Conservation (phyloP, 352 stramenopile species). For the Phytopythium vexans region DNA sequence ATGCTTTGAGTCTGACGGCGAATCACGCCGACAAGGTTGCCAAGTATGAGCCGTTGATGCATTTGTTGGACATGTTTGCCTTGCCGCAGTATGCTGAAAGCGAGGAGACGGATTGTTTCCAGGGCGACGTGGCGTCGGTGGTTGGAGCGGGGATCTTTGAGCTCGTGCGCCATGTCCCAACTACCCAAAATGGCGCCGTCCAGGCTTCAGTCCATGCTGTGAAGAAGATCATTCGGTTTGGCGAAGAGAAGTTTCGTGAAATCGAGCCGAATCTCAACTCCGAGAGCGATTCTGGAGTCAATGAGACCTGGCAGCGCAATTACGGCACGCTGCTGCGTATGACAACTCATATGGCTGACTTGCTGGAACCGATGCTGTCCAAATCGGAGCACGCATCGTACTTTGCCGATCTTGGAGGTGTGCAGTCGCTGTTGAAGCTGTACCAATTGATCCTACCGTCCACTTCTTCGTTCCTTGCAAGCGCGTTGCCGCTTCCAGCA, state of each 20-base stretch:
- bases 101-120: slow-evolving; percentile 84
- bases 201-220: slow-evolving; percentile 87
- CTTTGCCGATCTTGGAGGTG: slow-evolving; percentile 90
- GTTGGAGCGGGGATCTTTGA: slow-evolving; percentile 95
- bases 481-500: slow-evolving; percentile 21
- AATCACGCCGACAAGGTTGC: slow-evolving; percentile 88
- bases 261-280: slow-evolving; percentile 3
- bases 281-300: background rate
- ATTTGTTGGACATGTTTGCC: slow-evolving; percentile 91
- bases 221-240: slow-evolving; percentile 87
- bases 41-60: slow-evolving; percentile 87
- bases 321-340: slow-evolving; percentile 57
- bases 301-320: slow-evolving; percentile 1
- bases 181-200: slow-evolving; percentile 83
- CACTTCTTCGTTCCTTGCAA: slow-evolving; percentile 77
- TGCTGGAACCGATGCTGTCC: slow-evolving; percentile 94
- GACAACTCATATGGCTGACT: slow-evolving; percentile 83
- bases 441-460: slow-evolving; percentile 87
- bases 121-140: slow-evolving; percentile 92
- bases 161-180: slow-evolving; percentile 93
- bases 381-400: slow-evolving; percentile 91
- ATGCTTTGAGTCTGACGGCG: slow-evolving; percentile 92
- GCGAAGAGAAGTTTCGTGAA: slow-evolving; percentile 44
- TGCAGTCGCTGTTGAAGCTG: slow-evolving; percentile 87
- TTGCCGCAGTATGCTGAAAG: slow-evolving; percentile 85